phyloP scores from a whole-genome alignment of 1,284 basidiomycete species.

The Microstroma glucosiphilum region DNA sequence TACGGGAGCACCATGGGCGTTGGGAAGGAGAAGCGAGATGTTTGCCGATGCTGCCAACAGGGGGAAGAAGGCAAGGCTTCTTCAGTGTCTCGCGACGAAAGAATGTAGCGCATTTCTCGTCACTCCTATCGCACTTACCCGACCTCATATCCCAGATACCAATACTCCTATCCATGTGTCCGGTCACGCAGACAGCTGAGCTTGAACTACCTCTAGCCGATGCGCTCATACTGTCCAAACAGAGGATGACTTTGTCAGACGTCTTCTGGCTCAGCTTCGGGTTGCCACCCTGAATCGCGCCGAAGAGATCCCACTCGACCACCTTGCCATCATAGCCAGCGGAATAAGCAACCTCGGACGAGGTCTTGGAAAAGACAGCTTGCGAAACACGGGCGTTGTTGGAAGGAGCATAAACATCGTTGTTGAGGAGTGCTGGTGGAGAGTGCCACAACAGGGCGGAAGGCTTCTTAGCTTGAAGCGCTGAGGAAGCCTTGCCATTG shows the following conservation, averaged over 20 bases:
- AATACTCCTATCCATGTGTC: conserved; percentile 38
- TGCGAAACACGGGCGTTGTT: conserved; percentile 21
- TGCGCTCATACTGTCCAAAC: conserved; percentile 24
- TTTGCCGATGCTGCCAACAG: background rate
- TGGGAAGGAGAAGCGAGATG: conserved; percentile 15
- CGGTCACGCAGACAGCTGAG: conserved; percentile 21
- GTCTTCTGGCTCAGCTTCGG: conserved; percentile 16
- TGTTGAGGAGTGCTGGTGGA: conserved; percentile 9
- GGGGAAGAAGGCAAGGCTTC: no score
- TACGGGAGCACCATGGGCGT: conserved; percentile 36
- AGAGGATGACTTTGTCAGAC: conserved; percentile 34
- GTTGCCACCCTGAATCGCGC: conserved; percentile 10
- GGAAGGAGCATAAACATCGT: background rate
- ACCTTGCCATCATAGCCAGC: conserved; percentile 42
- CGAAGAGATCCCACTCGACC: conserved; percentile 36
- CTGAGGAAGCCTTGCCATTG: conserved; percentile 14
- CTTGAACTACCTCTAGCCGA: conserved; percentile 1
- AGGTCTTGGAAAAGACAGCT: conserved; percentile 21
- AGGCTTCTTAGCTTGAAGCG: conserved; percentile 1
- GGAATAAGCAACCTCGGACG: conserved; percentile 21
- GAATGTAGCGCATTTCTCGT: background rate
- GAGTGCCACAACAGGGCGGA: conserved; percentile 21
- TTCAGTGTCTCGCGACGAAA: conserved; percentile 1
- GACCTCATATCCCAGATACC: conserved; percentile 41
- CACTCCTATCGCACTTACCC: conserved; percentile 10